Base-by-base conservation (phyloP, 768 basidiomycete species). In the Obba rivulosa region DNA sequence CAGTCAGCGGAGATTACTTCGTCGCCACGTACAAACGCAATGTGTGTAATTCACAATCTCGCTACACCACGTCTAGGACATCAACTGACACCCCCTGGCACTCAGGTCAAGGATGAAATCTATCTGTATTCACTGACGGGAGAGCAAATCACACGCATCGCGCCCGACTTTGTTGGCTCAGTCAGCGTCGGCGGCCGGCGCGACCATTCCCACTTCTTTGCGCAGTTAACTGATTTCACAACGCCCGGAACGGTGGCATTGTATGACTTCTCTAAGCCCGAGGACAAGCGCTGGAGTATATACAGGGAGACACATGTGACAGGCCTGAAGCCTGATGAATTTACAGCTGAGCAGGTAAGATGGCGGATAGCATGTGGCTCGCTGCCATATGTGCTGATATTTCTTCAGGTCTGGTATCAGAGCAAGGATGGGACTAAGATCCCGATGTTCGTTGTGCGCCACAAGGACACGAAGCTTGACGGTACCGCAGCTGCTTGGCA, bases 371-470 rank as follows among this genome's bases (percentile, higher is more conserved):
- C 9, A 53, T 18, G 63, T 50, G 23, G 21, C 16, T 34, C 18
- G n/a, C 2, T 45, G 17, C 34, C 10, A 8, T 31, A 40, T 28
- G 3, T 18, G 13, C 28, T 20, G 5, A 34, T 24, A 3, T 13
- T 13, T 49, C 25, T 53, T 17, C 40, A 81, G 77, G 84, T 89
- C 17, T 92, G 89, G 83, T 92, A 83, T 58, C 62, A 71, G 17
- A 82, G 81, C 65, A 86, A 84, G 63, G 90, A 92, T 58, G 87
- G 87, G 1, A 90, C 87, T 4, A 76, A 73, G 45, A 71, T 92
- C 31, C 90, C 90, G 1, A 91, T 92, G 89, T 92, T 90, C 59
- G 75, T 92, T 52, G 85, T 90, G 18, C 76, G 81, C 41, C 87
- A 86, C 61, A 83, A 84, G 62, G 75, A 72, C 34, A 87, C 84